These are phyloP conservation scores for Puccinia horiana DNA, from an alignment of 1,284 basidiomycete species.

Conservation along the genomic window DNA sequence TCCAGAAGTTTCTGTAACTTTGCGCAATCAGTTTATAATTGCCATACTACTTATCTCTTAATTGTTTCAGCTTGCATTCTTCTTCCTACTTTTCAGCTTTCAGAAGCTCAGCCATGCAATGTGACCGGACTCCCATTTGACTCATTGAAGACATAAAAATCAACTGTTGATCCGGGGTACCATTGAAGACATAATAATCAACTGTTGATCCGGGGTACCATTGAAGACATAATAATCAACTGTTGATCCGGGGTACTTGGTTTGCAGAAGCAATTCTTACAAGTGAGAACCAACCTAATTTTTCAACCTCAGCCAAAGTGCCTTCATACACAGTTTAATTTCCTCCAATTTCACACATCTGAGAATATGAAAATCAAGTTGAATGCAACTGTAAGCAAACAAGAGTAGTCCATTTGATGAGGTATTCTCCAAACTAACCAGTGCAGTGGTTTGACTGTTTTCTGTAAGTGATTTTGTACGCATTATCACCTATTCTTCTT, in stretches of 20 bases:
- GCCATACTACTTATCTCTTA: conserved; percentile 63
- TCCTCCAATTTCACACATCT: conserved; percentile 99
- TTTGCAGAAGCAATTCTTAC: not conserved
- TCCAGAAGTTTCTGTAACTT: conserved; percentile 78
- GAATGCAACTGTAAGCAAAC: not conserved
- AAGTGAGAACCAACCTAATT: conserved; percentile 67
- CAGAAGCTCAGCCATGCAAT: conserved; percentile 95
- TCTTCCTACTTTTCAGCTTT: conserved; percentile 95
- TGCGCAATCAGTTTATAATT: not conserved
- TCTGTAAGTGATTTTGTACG: conserved; percentile 99
- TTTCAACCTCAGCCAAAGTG: conserved; percentile 96
- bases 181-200: not conserved
- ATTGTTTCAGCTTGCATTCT: conserved; percentile 92
- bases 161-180: conserved; percentile 22
- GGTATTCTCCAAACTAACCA: conserved; percentile 65
- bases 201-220: conserved; percentile 25
- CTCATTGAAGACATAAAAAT: not conserved
- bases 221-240: not conserved
- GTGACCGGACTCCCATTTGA: conserved; percentile 84
- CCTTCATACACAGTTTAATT: conserved; percentile 98
- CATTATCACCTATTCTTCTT: too few relatives aligned
- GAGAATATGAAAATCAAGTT: not conserved
- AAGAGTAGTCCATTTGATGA: not conserved
- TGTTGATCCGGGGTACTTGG: conserved; percentile 46
- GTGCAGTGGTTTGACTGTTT: conserved; percentile 94